A percentile compares a stretch with the other conserved stretches of the same genome.
Conservation (phyloP, 805 yeast species). For the Schwanniomyces sp. region DNA sequence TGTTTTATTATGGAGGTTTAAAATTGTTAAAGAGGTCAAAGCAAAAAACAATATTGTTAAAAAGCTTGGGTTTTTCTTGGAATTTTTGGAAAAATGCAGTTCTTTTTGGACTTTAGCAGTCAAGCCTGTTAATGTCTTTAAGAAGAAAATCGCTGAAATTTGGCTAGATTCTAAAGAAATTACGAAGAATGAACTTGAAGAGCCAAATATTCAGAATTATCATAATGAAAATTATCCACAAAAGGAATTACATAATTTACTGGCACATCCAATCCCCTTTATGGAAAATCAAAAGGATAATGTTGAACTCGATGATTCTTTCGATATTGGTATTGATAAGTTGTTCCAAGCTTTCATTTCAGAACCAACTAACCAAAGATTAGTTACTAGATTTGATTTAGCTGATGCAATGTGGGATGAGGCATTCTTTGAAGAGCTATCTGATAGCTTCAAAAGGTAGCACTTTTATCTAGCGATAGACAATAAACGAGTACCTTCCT, state of each 20-base stretch:
- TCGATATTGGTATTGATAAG: slow-evolving; percentile 3
- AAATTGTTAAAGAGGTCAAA: background rate
- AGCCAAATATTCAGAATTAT: background rate
- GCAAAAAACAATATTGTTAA: slow-evolving; percentile 1
- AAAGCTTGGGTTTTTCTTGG: slow-evolving; percentile 3
- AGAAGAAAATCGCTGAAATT: slow-evolving; percentile 6
- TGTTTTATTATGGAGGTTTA: slow-evolving; percentile 7
- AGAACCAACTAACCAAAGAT: slow-evolving; percentile 5
- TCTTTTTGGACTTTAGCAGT: slow-evolving; percentile 8
- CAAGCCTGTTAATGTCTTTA: slow-evolving; percentile 6
- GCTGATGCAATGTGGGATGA: slow-evolving; percentile 10
- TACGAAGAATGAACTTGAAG: background rate
- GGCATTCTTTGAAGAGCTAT: slow-evolving; percentile 2
- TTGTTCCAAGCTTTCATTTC: slow-evolving; percentile 7
- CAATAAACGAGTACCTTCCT: too few species aligned
- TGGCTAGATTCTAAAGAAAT: background rate
- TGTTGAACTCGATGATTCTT: background rate
- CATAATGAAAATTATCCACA: background rate
- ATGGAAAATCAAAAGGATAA: background rate
- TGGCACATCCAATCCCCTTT: background rate
- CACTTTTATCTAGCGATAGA: background rate
- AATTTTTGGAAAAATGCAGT: slow-evolving; percentile 7
- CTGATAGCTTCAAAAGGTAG: background rate
- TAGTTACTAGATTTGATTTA: slow-evolving; percentile 7
- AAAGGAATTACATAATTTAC: background rate